Conservation (phyloP, 768 basidiomycete genomes). For the Pholiota microspora region DNA sequence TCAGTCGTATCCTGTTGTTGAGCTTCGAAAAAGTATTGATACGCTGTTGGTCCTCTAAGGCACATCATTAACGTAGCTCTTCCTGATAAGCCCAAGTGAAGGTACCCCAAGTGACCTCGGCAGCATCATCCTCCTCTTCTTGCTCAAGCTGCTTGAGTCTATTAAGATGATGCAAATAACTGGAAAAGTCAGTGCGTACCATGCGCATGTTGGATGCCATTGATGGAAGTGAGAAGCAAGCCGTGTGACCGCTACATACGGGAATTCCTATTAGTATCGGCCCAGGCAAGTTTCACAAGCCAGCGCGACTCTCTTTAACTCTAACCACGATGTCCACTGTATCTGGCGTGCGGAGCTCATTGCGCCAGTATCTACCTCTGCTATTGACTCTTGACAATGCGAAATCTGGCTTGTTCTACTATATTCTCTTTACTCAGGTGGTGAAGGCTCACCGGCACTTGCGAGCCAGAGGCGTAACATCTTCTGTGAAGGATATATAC, state of each 20-base stretch:
- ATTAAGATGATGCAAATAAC: constrained; percentile 1
- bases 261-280: background rate
- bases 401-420: constrained; percentile 58
- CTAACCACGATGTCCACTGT: constrained; percentile 18
- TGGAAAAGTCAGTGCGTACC: constrained; percentile 15
- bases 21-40: constrained; percentile 93
- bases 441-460: constrained; percentile 61
- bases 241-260: background rate
- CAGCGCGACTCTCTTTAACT: background rate
- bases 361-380: constrained; percentile 15
- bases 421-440: constrained; percentile 49
- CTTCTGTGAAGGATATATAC: constrained; percentile 51
- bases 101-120: constrained; percentile 85
- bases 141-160: constrained; percentile 54
- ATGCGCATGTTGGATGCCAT: constrained; percentile 27
- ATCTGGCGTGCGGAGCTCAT: constrained; percentile 12
- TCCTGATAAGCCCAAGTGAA: constrained; percentile 1
- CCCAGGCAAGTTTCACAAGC: constrained; percentile 2
- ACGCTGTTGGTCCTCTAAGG: constrained; percentile 77
- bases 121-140: constrained; percentile 75
- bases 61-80: constrained; percentile 11
- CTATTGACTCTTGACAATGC: constrained; percentile 40
- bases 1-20: constrained; percentile 70
- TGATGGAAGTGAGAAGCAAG: constrained; percentile 12
- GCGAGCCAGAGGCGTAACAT: constrained; percentile 55